Evolutionary conservation across 1,284 basidiomycete genomes (phyloP).

Genomic region (Anthracocystis walkeri): DNA sequence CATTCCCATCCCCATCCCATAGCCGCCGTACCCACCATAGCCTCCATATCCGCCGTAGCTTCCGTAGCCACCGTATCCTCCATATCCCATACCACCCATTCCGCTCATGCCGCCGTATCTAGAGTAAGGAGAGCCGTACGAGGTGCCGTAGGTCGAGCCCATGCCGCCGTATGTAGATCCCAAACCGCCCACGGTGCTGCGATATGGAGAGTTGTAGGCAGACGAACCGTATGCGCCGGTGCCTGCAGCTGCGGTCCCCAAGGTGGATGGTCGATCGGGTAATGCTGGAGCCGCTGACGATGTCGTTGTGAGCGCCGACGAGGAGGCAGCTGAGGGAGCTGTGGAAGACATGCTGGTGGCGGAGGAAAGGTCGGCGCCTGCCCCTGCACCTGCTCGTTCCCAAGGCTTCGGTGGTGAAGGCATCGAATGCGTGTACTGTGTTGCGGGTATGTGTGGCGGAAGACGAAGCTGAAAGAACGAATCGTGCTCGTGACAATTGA

Average conservation of each 20-base stretch:
- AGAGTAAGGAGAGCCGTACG: constrained; percentile 65
- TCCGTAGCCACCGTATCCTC: constrained; percentile 52
- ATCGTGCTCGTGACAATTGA: too few relatives aligned
- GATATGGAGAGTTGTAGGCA: constrained; percentile 45
- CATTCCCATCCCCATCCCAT: constrained; percentile 57
- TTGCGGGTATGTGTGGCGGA: background rate
- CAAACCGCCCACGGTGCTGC: constrained; percentile 51
- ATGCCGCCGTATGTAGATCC: constrained; percentile 63
- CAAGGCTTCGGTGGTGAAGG: constrained; percentile 68
- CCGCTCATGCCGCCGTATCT: constrained; percentile 58
- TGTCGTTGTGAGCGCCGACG: constrained; percentile 34
- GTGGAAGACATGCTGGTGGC: constrained; percentile 24
- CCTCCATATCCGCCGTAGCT: constrained; percentile 57
- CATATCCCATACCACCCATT: constrained; percentile 46
- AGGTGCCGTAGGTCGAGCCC: constrained; percentile 59
- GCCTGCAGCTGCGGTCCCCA: constrained; percentile 22
- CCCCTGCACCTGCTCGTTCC: constrained; percentile 63
- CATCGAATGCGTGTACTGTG: constrained; percentile 23
- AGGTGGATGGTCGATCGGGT: constrained; percentile 64
- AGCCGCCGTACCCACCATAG: constrained; percentile 51
- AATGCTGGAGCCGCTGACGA: constrained; percentile 51
- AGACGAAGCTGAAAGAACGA: background rate
- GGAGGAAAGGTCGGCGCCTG: constrained; percentile 33
- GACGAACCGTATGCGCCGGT: constrained; percentile 42
- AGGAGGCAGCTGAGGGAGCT: constrained; percentile 23